Evolutionary conservation across 2,329 filamentous ascomycete species (phyloP), one percentile per base, ranked within the genome.

Genomic region (Exophiala lecanii-corni): DNA sequence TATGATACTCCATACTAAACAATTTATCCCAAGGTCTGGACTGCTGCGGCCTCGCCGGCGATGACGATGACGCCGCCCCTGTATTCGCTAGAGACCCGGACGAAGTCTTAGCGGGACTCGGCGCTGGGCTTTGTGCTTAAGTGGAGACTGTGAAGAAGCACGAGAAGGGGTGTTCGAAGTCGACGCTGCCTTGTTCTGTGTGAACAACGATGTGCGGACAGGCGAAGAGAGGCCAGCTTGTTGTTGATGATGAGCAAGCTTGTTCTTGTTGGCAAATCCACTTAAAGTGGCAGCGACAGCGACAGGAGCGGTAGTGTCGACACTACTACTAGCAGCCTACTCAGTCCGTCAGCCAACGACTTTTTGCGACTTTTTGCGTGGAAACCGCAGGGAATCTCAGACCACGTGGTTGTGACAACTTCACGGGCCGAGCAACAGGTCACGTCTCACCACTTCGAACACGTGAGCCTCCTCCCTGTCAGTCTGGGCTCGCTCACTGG

Each of bases 381-480:
- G 30, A 23, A n/a, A n/a, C n/a, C 17, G 26, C 26, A 36, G 26
- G 41, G n/a, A n/a, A n/a, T n/a, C 16, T 30, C 30, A 36, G 41
- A 49, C 32, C 36, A 21, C 41, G 33, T 39, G 32, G 36, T 38
- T 36, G 39, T 25, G 38, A 38, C 34, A 18, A 34, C 18, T 36
- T 68, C 61, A 70, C 50, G 67, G 63, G 55, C 66, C 66, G 49
- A 62, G 61, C 57, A 66, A 62, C 43, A 67, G 61, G 59, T 70
- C 66, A 59, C 64, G 66, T 63, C 68, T 67, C 67, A 71, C 68
- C 67, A 71, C 66, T 53, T 71, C 67, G 57, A 66, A 67, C 32
- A 66, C 61, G 39, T 61, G 62, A 31, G 59, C 65, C 49, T 65
- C 53, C 50, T 67, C 68, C 45, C 65, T 60, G 55, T 57, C 49